Conservation (phyloP, 768 basidiomycete species). For the Suillus lakei region DNA sequence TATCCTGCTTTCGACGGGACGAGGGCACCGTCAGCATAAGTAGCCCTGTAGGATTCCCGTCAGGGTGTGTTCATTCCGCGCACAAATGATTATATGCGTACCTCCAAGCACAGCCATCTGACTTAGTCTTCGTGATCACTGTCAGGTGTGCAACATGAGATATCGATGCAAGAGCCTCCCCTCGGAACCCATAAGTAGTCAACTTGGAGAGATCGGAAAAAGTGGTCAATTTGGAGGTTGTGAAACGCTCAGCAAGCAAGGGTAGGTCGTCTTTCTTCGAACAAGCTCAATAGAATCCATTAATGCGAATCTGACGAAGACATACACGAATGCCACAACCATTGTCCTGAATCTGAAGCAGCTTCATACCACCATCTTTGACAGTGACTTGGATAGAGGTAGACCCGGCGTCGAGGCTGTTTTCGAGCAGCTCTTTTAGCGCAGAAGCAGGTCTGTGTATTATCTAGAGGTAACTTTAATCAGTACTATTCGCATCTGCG, state of each 20-base stretch:
- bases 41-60: slow-evolving; percentile 55
- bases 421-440: slow-evolving; percentile 94
- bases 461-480: slow-evolving; percentile 53
- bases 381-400: slow-evolving; percentile 86
- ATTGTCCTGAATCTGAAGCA: slow-evolving; percentile 96
- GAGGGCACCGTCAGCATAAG: slow-evolving; percentile 79
- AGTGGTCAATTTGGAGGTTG: slow-evolving; percentile 88
- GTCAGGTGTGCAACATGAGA: slow-evolving; percentile 91
- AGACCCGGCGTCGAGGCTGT: slow-evolving; percentile 91
- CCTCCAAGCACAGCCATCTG: slow-evolving; percentile 91
- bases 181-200: slow-evolving; percentile 93
- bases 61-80: not conserved
- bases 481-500: not conserved
- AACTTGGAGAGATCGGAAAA: slow-evolving; percentile 88
- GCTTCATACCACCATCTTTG: slow-evolving; percentile 95
- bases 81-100: slow-evolving; percentile 45
- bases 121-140: slow-evolving; percentile 88
- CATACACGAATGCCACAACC: slow-evolving; percentile 91
- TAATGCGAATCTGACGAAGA: slow-evolving; percentile 13
- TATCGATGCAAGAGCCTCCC: slow-evolving; percentile 95
- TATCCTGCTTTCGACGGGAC: slow-evolving; percentile 73
- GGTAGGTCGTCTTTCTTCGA: slow-evolving; percentile 83
- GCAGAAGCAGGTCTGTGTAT: slow-evolving; percentile 93
- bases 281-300: not conserved
- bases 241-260: slow-evolving; percentile 92